Base-by-base conservation (phyloP, 2,329 filamentous ascomycete genomes). In the Penicillium thymicola region DNA sequence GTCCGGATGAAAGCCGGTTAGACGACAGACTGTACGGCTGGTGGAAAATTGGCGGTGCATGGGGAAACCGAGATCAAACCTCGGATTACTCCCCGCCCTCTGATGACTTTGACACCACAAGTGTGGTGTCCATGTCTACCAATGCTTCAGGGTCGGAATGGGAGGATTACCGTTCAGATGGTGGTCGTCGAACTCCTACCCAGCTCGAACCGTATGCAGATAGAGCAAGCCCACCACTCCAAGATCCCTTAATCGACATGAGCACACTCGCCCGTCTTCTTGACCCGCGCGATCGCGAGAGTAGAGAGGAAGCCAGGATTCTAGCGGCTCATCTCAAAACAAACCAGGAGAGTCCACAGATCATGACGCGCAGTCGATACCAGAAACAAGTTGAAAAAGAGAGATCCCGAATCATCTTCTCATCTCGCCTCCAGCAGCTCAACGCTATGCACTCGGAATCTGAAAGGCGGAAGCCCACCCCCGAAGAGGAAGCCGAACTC, bases 11-110 rank as follows among this genome's bases (percentile, higher is more conserved):
- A 64, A 82, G 83, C 28, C 83, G 84, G 38, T 78, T 97, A 2
- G 88, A 93, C 61, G 81, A 82, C 2, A 87, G 85, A 57, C 77
- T 97, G 2, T 97, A 97, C 71, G 79, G 80, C 30, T 94, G 92
- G 84, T 97, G 91, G 89, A 85, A 89, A 51, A 79, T 81, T 52
- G 91, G 90, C 21, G 91, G 90, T 8, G 89, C 89, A 77, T 97
- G 91, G 86, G 92, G 93, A 1, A 86, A 87, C 16, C 80, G 87
- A 32, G 93, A 97, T 70, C 80, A 81, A 5, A 96, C 90, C 67
- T 89, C 89, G 28, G 89, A 93, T 60, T 97, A 92, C 71, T 72
- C 79, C 32, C 87, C 87, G 0, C 67, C 72, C 2, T 72, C 78
- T 11, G 70, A 85, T 11, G 81, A 87, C 43, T 86, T 88, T 68